A percentile compares a stretch with the other conserved stretches of the same genome.
Conservation (phyloP, 2,329 filamentous ascomycete genomes). For the Didymella segeticola region DNA sequence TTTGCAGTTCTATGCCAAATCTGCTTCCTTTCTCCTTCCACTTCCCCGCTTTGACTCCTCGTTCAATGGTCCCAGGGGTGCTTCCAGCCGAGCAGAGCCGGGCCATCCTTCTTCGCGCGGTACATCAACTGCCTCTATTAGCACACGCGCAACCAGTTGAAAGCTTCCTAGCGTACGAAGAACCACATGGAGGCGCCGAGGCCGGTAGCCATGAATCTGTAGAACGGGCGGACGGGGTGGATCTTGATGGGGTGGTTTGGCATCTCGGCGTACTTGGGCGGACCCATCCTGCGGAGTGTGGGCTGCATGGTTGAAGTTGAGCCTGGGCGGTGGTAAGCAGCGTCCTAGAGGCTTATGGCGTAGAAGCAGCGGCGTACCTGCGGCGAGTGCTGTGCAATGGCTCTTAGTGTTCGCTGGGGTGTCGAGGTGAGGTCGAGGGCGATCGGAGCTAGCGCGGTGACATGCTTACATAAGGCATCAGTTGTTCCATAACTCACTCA, state of each 20-base stretch:
- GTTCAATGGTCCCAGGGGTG: conserved; percentile 64
- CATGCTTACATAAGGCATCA: conserved; percentile 26
- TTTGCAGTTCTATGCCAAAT: not conserved
- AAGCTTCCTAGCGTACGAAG: conserved; percentile 70
- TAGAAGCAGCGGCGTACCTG: conserved; percentile 28
- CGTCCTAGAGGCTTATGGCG: not conserved
- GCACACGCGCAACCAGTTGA: conserved; percentile 2
- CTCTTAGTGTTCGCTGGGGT: conserved; percentile 29
- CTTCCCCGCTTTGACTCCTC: not conserved
- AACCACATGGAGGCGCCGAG: conserved; percentile 99
- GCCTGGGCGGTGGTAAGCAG: conserved; percentile 26
- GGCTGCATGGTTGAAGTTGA: conserved; percentile 36
- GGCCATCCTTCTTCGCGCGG: conserved; percentile 94
- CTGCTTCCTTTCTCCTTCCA: not conserved
- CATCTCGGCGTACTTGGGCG: conserved; percentile 47
- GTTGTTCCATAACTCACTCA: conserved; percentile 22
- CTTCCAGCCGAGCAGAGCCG: conserved; percentile 88
- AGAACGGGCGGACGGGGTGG: conserved; percentile 70
- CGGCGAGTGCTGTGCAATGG: conserved; percentile 39
- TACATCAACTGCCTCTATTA: conserved; percentile 78
- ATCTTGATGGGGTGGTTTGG: conserved; percentile 62
- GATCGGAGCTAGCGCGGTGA: conserved; percentile 24
- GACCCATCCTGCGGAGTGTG: conserved; percentile 42
- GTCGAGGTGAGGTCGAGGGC: conserved; percentile 35
- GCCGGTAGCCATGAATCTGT: conserved; percentile 84